These are phyloP conservation scores for Podaxis sp. DNA, from an alignment of 768 basidiomycete genomes.

Conservation along the genomic window DNA sequence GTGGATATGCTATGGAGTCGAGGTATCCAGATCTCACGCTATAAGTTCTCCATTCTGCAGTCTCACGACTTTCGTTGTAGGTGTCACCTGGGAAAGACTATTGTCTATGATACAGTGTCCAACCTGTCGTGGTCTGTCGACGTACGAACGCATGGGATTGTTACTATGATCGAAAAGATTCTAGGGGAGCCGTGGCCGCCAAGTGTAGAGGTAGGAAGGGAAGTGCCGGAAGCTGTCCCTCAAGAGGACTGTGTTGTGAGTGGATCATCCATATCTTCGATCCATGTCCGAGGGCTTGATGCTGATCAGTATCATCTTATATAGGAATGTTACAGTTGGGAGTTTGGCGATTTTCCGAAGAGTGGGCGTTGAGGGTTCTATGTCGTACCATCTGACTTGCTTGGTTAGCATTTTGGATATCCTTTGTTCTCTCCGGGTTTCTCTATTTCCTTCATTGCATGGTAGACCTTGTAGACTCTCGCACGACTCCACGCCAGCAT, in stretches of 20 bases:
- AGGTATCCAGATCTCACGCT: slow-evolving; percentile 33
- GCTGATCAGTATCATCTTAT: not conserved
- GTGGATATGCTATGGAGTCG: slow-evolving; percentile 88
- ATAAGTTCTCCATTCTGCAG: not conserved
- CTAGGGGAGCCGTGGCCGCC: slow-evolving; percentile 72
- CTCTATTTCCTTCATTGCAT: not conserved
- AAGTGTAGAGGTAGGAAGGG: slow-evolving; percentile 56
- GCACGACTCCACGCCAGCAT: not conserved
- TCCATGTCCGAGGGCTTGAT: not conserved
- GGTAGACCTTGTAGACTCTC: not conserved
- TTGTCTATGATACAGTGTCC: slow-evolving; percentile 90
- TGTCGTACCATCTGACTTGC: not conserved
- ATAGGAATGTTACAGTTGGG: slow-evolving; percentile 73
- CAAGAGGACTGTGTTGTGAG: slow-evolving; percentile 76
- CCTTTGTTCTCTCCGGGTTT: not conserved
- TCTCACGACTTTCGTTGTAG: slow-evolving; percentile 30
- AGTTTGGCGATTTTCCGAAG: slow-evolving; percentile 49
- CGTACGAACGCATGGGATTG: slow-evolving; percentile 78
- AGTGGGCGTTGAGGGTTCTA: not conserved
- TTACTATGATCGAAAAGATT: slow-evolving; percentile 73
- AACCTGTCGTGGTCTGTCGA: slow-evolving; percentile 85
- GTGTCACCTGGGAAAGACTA: slow-evolving; percentile 84
- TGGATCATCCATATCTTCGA: slow-evolving; percentile 11
- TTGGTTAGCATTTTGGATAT: not conserved
- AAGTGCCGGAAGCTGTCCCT: slow-evolving; percentile 53